Evolutionary conservation across 345 rosid species (phyloP).

Genomic region (Passiflora organensis): DNA sequence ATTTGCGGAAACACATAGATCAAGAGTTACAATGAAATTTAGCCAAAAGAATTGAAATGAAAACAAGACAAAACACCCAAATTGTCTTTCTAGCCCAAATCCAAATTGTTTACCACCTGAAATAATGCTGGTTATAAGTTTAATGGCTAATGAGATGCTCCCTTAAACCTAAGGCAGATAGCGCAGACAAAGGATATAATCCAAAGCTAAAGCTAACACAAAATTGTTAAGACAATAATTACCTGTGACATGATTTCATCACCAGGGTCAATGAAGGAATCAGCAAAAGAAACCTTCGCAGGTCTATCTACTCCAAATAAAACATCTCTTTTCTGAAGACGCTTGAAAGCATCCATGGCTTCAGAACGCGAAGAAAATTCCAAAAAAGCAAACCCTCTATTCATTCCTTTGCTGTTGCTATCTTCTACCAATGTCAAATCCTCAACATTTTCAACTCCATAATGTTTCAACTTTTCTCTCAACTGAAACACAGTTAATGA

Average conservation of each 20-base stretch:
- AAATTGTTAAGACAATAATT: conserved; percentile 26
- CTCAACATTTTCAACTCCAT: conserved; percentile 82
- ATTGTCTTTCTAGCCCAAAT: too few relatives aligned
- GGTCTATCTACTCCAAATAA: conserved; percentile 93
- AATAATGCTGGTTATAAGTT: too few relatives aligned
- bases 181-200: background rate
- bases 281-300: conserved; percentile 95
- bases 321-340: conserved; percentile 86
- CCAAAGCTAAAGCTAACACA: conserved; percentile 16
- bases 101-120: too few relatives aligned
- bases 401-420: conserved; percentile 74
- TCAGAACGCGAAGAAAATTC: conserved; percentile 91
- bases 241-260: conserved; percentile 99
- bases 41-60: too few relatives aligned
- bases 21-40: too few relatives aligned
- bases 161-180: too few relatives aligned
- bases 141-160: too few relatives aligned
- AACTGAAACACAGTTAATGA: conserved; percentile 55
- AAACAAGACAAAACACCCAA: too few relatives aligned
- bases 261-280: conserved; percentile 88
- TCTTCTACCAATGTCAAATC: conserved; percentile 93
- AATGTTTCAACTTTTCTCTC: conserved; percentile 94
- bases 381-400: conserved; percentile 96
- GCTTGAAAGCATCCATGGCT: conserved; percentile 90
- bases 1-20: too few relatives aligned